A percentile compares a stretch with the other conserved stretches of the same genome.
Conservation (phyloP, 1,139 yeast species). For the Chernovozyma aurita region DNA sequence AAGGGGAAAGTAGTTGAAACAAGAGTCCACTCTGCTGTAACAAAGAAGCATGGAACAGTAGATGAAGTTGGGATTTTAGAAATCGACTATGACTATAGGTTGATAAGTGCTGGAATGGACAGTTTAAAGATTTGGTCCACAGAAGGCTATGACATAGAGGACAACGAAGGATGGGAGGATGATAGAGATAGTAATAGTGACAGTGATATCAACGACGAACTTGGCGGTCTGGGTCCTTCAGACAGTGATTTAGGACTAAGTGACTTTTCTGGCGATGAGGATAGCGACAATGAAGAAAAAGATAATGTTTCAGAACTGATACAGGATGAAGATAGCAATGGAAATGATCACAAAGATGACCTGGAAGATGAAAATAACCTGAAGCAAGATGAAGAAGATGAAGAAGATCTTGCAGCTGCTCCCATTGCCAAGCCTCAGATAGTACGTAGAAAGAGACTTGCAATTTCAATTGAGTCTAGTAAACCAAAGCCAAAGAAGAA, state of each 20-base stretch:
- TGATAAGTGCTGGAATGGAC: constrained; percentile 83
- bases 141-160: constrained; percentile 19
- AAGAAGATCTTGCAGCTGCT: constrained; percentile 9
- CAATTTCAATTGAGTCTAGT: constrained; percentile 3
- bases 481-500: constrained; percentile 14
- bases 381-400: constrained; percentile 15
- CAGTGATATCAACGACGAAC: constrained; percentile 9
- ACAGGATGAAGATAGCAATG: too few species aligned
- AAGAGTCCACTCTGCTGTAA: constrained; percentile 57
- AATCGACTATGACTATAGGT: constrained; percentile 71
- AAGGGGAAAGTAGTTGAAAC: constrained; percentile 62
- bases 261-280: constrained; percentile 14
- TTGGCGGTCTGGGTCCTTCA: constrained; percentile 11
- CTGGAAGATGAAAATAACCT: constrained; percentile 16
- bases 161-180: constrained; percentile 7
- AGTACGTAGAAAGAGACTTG: constrained; percentile 13
- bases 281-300: constrained; percentile 13
- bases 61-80: constrained; percentile 74
- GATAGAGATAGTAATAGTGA: constrained; percentile 10
- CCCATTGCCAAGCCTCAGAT: constrained; percentile 11
- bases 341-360: too few species aligned
- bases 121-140: constrained; percentile 68
- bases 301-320: constrained; percentile 16
- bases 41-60: constrained; percentile 33
- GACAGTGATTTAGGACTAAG: constrained; percentile 1